These are phyloP conservation scores for Ogataea paradorogensis DNA, from an alignment of 805 yeast genomes.

Conservation along the genomic window DNA sequence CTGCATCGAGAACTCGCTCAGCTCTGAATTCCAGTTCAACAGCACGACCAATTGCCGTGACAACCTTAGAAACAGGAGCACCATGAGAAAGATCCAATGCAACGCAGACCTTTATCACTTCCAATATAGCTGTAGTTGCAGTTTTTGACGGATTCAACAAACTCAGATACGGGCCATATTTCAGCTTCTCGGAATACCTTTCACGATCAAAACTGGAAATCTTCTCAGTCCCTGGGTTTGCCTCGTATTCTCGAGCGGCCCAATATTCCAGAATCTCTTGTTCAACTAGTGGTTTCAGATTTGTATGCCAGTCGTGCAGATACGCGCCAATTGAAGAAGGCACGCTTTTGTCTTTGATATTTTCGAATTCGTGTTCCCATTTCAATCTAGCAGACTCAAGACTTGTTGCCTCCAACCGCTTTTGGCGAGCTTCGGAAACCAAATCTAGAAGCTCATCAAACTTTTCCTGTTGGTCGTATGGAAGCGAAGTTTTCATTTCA, in stretches of 20 bases:
- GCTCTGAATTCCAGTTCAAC: slow-evolving; percentile 81
- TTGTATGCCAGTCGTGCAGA: slow-evolving; percentile 81
- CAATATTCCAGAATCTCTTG: slow-evolving; percentile 61
- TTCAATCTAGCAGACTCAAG: slow-evolving; percentile 81
- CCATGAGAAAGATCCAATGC: slow-evolving; percentile 78
- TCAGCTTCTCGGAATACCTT: slow-evolving; percentile 37
- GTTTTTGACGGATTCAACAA: slow-evolving; percentile 76
- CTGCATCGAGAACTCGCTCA: slow-evolving; percentile 57
- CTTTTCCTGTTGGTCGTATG: slow-evolving; percentile 42
- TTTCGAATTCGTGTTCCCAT: slow-evolving; percentile 82
- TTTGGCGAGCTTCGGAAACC: slow-evolving; percentile 74
- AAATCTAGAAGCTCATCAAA: slow-evolving; percentile 69
- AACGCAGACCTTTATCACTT: slow-evolving; percentile 68
- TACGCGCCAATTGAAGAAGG: slow-evolving; percentile 65
- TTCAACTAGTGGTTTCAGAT: slow-evolving; percentile 65
- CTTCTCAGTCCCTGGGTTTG: slow-evolving; percentile 13
- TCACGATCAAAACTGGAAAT: slow-evolving; percentile 18
- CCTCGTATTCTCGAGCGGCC: slow-evolving; percentile 36
- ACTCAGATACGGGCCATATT: slow-evolving; percentile 74
- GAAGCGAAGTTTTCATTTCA: slow-evolving; percentile 56
- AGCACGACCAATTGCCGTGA: slow-evolving; percentile 76
- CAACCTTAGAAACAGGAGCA: slow-evolving; percentile 79
- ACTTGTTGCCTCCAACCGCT: slow-evolving; percentile 71
- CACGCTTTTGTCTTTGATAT: slow-evolving; percentile 37
- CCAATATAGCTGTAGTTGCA: slow-evolving; percentile 81